Evolutionary conservation across 2,329 filamentous ascomycete genomes (phyloP), one percentile per base, ranked within the genome.

Genomic region (Simplicillium sp.): DNA sequence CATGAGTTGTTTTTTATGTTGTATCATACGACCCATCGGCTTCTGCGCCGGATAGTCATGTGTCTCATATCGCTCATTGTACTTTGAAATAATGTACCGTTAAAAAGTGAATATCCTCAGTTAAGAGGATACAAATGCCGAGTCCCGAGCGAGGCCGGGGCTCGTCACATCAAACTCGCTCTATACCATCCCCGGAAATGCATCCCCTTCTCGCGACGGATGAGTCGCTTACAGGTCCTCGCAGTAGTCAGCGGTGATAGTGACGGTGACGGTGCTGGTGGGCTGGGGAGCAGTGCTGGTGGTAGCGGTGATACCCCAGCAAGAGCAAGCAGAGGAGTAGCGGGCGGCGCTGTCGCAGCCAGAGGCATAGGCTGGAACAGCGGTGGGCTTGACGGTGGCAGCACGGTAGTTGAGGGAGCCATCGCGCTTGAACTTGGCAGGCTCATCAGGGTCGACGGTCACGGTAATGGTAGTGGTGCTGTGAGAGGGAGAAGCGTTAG

Each of bases 251-350:
- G 54, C 50, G 37, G 62, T 66, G 43, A 56, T 59, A 43, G 64
- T 68, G 42, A 65, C 59, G 25, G 64, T 67, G 41, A 56, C 52
- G 8, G 64, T 67, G 29, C 57, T 52, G 44, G 64, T 68, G 17
- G 64, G 59, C 29, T 48, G 50, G 20, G 61, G 49, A 40, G 59
- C 64, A 11, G 65, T 67, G 43, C 54, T 58, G 36, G 60, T 55
- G 18, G 52, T 45, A 31, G 55, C 56, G 32, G 64, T 67, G 54
- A 69, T 57, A 37, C 65, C 65, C 55, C 59, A 70, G 61, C 66
- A 69, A 39, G 54, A 56, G 60, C 66, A 70, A 40, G 61, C 66
- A 31, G 64, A 63, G 28, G 62, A 54, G 55, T 66, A 69, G 36
- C 54, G 52, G 28, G 46, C 50, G 13, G 48, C 49, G 34, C 53